phyloP scores from a whole-genome alignment of 129 eudicot species.

The Helichrysum umbraculigerum region DNA sequence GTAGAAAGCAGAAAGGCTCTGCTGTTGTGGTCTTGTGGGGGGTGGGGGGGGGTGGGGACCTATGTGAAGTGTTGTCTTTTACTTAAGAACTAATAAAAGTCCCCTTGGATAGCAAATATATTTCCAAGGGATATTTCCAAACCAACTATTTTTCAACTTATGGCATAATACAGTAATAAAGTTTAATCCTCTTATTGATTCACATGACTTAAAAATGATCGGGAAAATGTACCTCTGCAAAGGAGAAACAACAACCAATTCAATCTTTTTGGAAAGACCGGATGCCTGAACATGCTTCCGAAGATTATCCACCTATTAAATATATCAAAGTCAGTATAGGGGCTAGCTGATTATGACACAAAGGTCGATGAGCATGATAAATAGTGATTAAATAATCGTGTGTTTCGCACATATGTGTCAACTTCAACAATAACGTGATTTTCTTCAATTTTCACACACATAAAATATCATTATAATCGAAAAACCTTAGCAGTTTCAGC shows the following conservation, averaged over 20 bases:
- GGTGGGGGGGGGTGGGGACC: no score
- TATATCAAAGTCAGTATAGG: conserved; percentile 2
- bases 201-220: neutral
- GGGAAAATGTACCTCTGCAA: conserved; percentile 61
- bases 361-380: conserved; percentile 13
- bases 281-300: conserved; percentile 74
- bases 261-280: conserved; percentile 58
- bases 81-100: no score
- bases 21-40: no score
- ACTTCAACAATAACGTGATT: conserved; percentile 6
- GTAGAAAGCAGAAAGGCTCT: no score
- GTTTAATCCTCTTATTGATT: conserved; percentile 10
- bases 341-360: neutral
- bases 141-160: no score
- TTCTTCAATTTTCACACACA: neutral
- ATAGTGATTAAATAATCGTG: neutral
- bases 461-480: neutral
- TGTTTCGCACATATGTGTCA: neutral
- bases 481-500: no score
- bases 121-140: no score
- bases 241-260: conserved; percentile 82
- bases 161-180: neutral
- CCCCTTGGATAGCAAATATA: neutral
- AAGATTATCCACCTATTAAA: conserved; percentile 73
- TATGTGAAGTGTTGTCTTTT: no score